A percentile compares a stretch with the other conserved stretches of the same genome.
These are phyloP conservation scores for Cordyceps militaris DNA, from an alignment of 2,329 filamentous ascomycete genomes.

Conservation along the genomic window DNA sequence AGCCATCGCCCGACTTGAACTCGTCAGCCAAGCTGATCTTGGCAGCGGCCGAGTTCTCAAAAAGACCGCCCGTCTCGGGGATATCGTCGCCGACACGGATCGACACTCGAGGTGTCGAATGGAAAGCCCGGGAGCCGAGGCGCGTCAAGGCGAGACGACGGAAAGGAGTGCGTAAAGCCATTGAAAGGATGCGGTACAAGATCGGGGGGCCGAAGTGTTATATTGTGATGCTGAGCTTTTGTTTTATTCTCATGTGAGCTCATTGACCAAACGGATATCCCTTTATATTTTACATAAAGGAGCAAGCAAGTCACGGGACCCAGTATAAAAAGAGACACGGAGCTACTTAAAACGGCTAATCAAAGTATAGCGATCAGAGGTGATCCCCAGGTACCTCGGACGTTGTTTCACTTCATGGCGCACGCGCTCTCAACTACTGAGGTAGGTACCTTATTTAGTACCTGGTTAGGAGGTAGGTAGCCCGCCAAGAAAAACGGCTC, in stretches of 20 bases:
- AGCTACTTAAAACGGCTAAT: no score
- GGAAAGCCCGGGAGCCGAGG: conserved; percentile 45
- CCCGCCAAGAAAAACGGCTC: neutral
- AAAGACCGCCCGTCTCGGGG: conserved; percentile 69
- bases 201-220: neutral
- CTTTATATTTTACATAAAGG: no score
- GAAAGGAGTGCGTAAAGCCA: conserved; percentile 32
- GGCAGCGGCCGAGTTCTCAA: conserved; percentile 82
- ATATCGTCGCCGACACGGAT: conserved; percentile 76
- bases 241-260: no score
- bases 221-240: no score
- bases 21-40: conserved; percentile 82
- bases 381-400: no score
- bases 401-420: no score
- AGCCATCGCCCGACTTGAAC: conserved; percentile 61
- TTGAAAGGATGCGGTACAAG: conserved; percentile 15
- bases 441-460: neutral
- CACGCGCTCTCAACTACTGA: no score
- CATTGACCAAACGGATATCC: no score
- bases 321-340: no score
- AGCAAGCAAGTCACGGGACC: no score
- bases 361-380: no score
- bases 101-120: conserved; percentile 52
- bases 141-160: conserved; percentile 27
- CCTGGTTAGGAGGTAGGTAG: neutral